Conservation (phyloP, 495 filamentous ascomycete genomes). For the Hypoxylon intermedium region DNA sequence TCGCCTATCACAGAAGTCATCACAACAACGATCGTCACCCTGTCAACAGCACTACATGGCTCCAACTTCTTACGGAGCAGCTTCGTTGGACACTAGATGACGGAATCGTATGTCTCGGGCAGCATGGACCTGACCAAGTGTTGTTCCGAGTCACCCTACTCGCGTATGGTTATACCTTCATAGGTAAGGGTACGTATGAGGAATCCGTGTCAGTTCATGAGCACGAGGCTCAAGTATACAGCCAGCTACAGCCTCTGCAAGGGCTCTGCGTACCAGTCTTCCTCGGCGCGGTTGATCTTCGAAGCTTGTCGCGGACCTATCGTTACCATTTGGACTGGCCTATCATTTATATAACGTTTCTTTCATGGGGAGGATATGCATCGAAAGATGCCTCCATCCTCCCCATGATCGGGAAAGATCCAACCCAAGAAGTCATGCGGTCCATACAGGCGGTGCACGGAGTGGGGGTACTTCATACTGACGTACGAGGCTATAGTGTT, state of each 20-base stretch:
- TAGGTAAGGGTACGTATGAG: constrained; percentile 54
- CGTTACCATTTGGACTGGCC: constrained; percentile 48
- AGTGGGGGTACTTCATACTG: no score
- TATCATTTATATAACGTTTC: constrained; percentile 55
- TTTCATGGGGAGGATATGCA: constrained; percentile 49
- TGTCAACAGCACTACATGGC: constrained; percentile 14
- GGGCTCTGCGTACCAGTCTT: constrained; percentile 51
- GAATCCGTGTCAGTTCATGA: constrained; percentile 46
- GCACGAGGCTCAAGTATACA: constrained; percentile 52
- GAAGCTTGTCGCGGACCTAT: constrained; percentile 35
- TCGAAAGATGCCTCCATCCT: background rate
- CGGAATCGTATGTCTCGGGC: constrained; percentile 21
- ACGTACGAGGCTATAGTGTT: no score
- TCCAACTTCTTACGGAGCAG: constrained; percentile 33
- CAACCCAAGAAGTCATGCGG: no score
- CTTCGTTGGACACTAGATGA: constrained; percentile 30
- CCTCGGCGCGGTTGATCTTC: constrained; percentile 53
- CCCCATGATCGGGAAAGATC: no score
- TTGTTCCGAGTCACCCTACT: constrained; percentile 53
- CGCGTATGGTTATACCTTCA: constrained; percentile 54
- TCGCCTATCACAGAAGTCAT: constrained; percentile 40
- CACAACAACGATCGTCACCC: constrained; percentile 14
- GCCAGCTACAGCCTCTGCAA: constrained; percentile 45
- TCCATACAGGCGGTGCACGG: no score
- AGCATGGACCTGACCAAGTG: constrained; percentile 38